phyloP scores from a whole-genome alignment of 2,329 filamentous ascomycete genomes.

The Aspergillus calidoustus region DNA sequence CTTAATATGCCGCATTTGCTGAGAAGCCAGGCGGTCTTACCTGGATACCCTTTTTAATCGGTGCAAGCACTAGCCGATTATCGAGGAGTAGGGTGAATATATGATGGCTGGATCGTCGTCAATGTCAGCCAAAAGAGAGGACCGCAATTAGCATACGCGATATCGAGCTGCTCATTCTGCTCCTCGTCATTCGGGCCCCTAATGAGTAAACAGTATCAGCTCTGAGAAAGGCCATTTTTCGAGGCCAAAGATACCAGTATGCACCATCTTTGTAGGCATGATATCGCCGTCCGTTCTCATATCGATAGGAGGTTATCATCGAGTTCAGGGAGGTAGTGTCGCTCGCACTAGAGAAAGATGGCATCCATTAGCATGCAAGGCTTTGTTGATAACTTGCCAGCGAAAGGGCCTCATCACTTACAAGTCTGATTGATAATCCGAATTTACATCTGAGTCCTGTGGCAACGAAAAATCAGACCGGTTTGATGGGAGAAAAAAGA shows the following conservation, averaged over 20 bases:
- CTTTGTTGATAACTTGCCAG: background rate
- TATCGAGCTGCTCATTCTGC: constrained; percentile 30
- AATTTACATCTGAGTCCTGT: constrained; percentile 5
- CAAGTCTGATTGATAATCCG: constrained; percentile 27
- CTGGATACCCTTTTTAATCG: constrained; percentile 23
- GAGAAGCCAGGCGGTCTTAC: constrained; percentile 4
- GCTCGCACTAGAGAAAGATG: constrained; percentile 17
- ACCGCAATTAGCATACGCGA: constrained; percentile 22
- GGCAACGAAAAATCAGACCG: background rate
- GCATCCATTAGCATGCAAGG: background rate
- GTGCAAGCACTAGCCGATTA: constrained; percentile 26
- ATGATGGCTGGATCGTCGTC: constrained; percentile 25
- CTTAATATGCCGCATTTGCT: background rate
- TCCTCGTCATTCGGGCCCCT: constrained; percentile 33
- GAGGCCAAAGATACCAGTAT: constrained; percentile 25
- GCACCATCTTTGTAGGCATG: constrained; percentile 37
- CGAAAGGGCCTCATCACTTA: constrained; percentile 10
- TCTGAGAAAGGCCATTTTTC: background rate
- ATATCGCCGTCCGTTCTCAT: constrained; percentile 38
- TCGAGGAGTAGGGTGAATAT: constrained; percentile 33
- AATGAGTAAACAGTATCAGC: constrained; percentile 4
- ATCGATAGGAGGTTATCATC: constrained; percentile 31
- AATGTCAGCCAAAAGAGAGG: background rate
- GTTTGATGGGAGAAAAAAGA: background rate
- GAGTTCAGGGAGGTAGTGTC: constrained; percentile 28